phyloP scores from a whole-genome alignment of 805 yeast species.

The Danielia oregonensis region DNA sequence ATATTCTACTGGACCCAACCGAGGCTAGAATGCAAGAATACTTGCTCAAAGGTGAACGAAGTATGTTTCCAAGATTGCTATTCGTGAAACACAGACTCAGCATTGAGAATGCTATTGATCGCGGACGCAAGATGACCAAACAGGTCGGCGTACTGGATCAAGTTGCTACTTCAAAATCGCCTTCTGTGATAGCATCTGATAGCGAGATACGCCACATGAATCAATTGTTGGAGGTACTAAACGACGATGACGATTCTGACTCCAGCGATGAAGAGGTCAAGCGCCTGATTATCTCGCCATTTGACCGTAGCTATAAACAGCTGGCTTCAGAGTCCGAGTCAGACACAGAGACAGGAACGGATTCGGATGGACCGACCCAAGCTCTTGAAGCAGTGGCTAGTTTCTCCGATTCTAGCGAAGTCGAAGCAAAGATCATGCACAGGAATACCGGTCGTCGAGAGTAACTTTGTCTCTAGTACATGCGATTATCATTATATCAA shows the following conservation, averaged over 20 bases:
- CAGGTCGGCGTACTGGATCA: neutral
- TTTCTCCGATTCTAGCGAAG: no score
- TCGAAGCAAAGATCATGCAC: no score
- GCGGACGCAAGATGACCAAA: conserved; percentile 38
- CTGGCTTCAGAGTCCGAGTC: no score
- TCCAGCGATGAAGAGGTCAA: conserved; percentile 5
- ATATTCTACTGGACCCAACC: conserved; percentile 66
- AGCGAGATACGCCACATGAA: neutral
- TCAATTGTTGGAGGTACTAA: conserved; percentile 2
- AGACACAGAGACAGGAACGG: no score
- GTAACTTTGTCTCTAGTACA: no score
- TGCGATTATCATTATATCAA: no score
- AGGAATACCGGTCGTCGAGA: no score
- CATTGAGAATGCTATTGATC: conserved; percentile 62
- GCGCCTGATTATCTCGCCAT: neutral
- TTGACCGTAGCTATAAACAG: neutral
- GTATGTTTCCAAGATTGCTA: conserved; percentile 61
- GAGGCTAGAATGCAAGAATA: conserved; percentile 51
- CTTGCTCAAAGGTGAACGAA: conserved; percentile 59
- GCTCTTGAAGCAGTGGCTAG: no score
- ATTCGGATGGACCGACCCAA: no score
- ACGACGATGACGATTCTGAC: conserved; percentile 11
- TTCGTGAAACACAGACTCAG: conserved; percentile 62
- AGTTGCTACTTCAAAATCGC: neutral
- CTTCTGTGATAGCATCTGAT: neutral